These are phyloP conservation scores for Fonsecaea monophora DNA, from an alignment of 2,329 filamentous ascomycete genomes.

Conservation along the genomic window DNA sequence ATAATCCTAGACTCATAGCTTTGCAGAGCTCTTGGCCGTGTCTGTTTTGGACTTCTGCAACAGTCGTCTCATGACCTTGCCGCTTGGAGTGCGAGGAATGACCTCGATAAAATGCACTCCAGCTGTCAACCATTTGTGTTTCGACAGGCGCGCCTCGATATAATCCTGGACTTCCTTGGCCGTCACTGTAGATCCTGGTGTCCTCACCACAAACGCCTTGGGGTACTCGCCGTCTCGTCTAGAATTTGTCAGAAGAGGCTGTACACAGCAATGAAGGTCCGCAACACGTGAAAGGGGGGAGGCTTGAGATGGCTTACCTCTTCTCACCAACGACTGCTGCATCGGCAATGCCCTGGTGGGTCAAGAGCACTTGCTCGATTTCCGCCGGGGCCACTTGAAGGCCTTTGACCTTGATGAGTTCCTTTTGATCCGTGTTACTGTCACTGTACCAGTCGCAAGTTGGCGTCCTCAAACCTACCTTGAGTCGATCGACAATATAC, in stretches of 20 bases:
- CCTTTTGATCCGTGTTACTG: conserved; percentile 43
- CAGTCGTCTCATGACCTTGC: background rate
- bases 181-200: background rate
- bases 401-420: conserved; percentile 60
- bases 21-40: too few species aligned
- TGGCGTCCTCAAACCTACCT: background rate
- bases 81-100: background rate
- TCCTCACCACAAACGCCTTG: background rate
- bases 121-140: background rate
- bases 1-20: too few species aligned
- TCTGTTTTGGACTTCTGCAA: too few species aligned
- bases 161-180: background rate
- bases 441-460: conserved; percentile 53
- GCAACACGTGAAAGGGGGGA: too few species aligned
- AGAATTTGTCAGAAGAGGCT: too few species aligned
- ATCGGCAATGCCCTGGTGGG: conserved; percentile 53
- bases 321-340: conserved; percentile 53
- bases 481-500: conserved; percentile 63
- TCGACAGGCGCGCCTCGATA: background rate
- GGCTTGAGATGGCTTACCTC: too few species aligned
- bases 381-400: conserved; percentile 55
- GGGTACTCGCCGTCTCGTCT: background rate
- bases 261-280: too few species aligned
- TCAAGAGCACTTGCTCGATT: conserved; percentile 53
- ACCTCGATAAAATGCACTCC: background rate